Percentiles rank a stretch among this genome's conserved stretches.
These are phyloP conservation scores for Marasmius fiardii DNA, from an alignment of 1,284 basidiomycete genomes.

Conservation along the genomic window DNA sequence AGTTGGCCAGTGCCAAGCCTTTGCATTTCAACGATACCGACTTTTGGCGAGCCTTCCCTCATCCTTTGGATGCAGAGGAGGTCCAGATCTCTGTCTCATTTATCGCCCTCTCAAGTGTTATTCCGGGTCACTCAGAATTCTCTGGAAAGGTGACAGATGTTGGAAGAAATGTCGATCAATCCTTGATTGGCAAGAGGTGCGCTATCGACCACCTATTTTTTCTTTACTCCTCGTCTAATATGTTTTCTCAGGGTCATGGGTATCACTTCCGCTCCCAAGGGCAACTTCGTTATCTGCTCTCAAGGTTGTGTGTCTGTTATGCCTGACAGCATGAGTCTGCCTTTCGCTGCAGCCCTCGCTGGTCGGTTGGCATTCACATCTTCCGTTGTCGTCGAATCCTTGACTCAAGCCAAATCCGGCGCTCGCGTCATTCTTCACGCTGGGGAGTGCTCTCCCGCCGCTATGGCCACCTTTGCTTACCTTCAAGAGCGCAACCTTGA, in stretches of 20 bases:
- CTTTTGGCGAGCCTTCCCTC: conserved; percentile 15
- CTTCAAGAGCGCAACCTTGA: neutral
- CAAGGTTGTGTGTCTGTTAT: neutral
- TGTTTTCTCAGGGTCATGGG: neutral
- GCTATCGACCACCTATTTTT: neutral
- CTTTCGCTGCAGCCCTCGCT: conserved; percentile 1
- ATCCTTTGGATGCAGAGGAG: conserved; percentile 11
- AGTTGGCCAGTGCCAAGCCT: neutral
- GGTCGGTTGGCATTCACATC: conserved; percentile 5
- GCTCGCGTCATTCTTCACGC: neutral
- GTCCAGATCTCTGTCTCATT: conserved; percentile 15
- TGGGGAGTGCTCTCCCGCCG: neutral
- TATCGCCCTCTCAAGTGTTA: conserved; percentile 10
- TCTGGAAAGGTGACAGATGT: neutral
- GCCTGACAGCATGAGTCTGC: neutral
- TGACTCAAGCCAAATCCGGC: neutral
- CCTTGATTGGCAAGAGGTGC: conserved; percentile 1
- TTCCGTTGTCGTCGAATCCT: neutral
- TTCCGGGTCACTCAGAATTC: conserved; percentile 10
- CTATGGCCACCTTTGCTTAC: conserved; percentile 1
- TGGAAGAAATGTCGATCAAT: neutral
- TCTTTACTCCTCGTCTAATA: neutral
- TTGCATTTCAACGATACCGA: conserved; percentile 8
- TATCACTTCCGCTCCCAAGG: neutral
- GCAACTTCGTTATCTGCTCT: neutral